Evolutionary conservation across 345 rosid genomes (phyloP).

Genomic region (Trapa bicornis): DNA sequence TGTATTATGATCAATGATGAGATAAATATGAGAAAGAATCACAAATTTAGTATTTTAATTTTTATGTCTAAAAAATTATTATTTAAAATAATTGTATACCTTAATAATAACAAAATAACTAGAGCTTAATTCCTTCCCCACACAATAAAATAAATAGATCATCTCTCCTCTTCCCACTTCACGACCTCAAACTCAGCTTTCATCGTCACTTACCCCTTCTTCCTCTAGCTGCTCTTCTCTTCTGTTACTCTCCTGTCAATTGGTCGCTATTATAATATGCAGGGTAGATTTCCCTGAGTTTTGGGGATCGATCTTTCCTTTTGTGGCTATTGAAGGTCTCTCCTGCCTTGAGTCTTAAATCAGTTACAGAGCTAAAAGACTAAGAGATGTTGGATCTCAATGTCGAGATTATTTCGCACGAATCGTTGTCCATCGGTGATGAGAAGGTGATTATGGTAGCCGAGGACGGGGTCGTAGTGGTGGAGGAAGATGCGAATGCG

Average conservation of each 20-base stretch:
- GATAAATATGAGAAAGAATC: too few species aligned
- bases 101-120: too few species aligned
- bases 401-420: slow-evolving; percentile 29
- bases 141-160: too few species aligned
- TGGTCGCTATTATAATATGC: not conserved
- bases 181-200: not conserved
- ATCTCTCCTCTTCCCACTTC: too few species aligned
- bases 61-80: too few species aligned
- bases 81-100: too few species aligned
- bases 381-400: slow-evolving; percentile 54
- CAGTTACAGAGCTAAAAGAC: not conserved
- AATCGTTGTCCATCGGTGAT: slow-evolving; percentile 16
- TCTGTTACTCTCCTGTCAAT: not conserved
- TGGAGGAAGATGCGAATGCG: not conserved
- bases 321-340: not conserved
- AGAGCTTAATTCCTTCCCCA: too few species aligned
- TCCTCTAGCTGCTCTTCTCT: slow-evolving; percentile 4
- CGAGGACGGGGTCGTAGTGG: too few species aligned
- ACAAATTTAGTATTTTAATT: too few species aligned
- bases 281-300: not conserved
- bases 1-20: too few species aligned
- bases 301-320: not conserved
- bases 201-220: slow-evolving; percentile 9
- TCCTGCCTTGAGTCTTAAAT: not conserved
- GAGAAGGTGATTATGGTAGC: not conserved